Evolutionary conservation across 176 grass and related monocot genomes (phyloP), one percentile per base, ranked within the genome.

Genomic region (Lolium perenne): DNA sequence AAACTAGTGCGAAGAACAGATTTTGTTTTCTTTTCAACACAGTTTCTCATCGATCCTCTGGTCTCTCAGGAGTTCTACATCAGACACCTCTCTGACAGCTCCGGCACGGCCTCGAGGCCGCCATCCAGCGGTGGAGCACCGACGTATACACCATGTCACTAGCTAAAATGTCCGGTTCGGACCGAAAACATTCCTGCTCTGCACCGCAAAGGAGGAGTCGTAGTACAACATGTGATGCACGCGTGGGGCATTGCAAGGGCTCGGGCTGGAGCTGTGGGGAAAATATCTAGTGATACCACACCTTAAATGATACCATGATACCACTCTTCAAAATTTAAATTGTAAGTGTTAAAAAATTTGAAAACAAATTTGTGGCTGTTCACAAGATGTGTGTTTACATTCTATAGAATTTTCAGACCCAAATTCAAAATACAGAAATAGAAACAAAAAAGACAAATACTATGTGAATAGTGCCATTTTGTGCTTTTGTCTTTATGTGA

Each of bases 41-140:
- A 47, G 64, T 85, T 35, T 65, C 85, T 83, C 43, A 74, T 81
- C 35, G 23, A 14, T 29, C 69, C 75, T 60, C 46, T 55, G n/a
- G 25, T 9, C 62, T 38, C 16, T 81, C 87, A 98, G 96, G 96
- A 98, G 74, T 95, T 86, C 85, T 98, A 95, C 77, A 89, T 98
- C 77, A 65, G 95, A 77, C 93, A 95, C 83, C 78, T 91, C 43
- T 81, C 91, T 41, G 88, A 88, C 64, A 63, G 40, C 86, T 98
- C 59, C 32, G 71, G 38, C 74, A 86, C 8, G 83, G 86, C 81
- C 86, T 98, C 12, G 82, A 95, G n/a, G 92, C 86, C 50, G 96
- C 96, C 3, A 98, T 98, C 82, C 79, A 87, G n/a, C 89, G 96
- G 17, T 66, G 96, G 17, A 89, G 78, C 70, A 87, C 88, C 0